Evolutionary conservation across 306 rosid species (phyloP).

Genomic region (Cucurbita pepo): DNA sequence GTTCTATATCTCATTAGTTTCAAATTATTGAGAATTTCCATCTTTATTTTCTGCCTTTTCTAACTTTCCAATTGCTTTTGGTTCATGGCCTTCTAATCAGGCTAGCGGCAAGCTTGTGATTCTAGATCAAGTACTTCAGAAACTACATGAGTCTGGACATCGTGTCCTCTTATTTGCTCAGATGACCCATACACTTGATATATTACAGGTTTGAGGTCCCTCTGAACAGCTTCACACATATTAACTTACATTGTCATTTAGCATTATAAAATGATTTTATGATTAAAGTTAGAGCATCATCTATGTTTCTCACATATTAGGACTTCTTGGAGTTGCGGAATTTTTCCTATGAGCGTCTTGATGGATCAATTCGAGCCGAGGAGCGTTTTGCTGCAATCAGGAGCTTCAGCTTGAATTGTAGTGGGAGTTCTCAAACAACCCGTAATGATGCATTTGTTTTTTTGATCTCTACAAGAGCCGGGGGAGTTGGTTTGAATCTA

Average conservation of each 20-base stretch:
- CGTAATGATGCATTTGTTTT: conserved; percentile 65
- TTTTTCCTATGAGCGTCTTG: conserved; percentile 90
- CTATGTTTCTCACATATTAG: conserved; percentile 22
- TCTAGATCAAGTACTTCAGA: conserved; percentile 77
- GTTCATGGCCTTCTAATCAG: conserved; percentile 24
- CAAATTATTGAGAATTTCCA: neutral
- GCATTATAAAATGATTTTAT: neutral
- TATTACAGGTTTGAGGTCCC: conserved; percentile 51
- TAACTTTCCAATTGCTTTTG: neutral
- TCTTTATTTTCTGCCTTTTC: neutral
- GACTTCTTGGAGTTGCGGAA: conserved; percentile 68
- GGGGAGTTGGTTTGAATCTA: conserved; percentile 95
- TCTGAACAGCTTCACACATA: neutral
- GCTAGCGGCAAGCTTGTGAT: conserved; percentile 83
- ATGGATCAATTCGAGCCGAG: conserved; percentile 96
- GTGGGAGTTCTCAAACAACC: conserved; percentile 34
- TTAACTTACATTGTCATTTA: neutral
- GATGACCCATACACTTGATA: conserved; percentile 94
- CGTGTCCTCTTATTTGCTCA: conserved; percentile 90
- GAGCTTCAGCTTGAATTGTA: conserved; percentile 60
- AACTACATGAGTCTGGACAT: conserved; percentile 57
- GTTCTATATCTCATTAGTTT: neutral
- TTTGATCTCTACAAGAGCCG: conserved; percentile 91
- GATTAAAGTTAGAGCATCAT: conserved; percentile 3
- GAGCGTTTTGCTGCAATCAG: conserved; percentile 97